Evolutionary conservation across 2,329 filamentous ascomycete genomes (phyloP).

Genomic region (Fusarium humuli): DNA sequence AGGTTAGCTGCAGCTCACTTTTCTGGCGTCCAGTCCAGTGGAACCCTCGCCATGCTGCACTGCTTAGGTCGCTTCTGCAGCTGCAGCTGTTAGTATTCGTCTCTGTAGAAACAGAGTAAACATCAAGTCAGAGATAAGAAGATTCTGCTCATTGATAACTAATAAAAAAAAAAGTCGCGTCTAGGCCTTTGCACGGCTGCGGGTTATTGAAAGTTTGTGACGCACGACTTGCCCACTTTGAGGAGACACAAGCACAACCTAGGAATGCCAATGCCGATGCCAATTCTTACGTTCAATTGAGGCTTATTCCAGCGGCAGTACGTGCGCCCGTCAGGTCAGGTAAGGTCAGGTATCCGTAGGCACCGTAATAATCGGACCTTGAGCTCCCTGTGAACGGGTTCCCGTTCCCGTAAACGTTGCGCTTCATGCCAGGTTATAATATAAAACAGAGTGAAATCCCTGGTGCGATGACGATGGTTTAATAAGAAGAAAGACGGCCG

Average conservation of each 20-base stretch:
- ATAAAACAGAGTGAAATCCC: slow-evolving; percentile 6
- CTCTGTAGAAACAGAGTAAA: slow-evolving; percentile 36
- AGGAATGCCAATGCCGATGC: slow-evolving; percentile 1
- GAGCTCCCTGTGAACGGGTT: neutral
- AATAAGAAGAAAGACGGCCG: slow-evolving; percentile 29
- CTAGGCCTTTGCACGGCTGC: neutral
- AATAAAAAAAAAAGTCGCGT: neutral
- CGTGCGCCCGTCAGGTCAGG: slow-evolving; percentile 2
- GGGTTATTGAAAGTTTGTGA: slow-evolving; percentile 1
- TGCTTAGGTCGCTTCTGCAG: too few relatives aligned
- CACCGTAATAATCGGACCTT: neutral
- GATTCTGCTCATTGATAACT: neutral
- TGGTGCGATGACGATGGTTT: slow-evolving; percentile 37
- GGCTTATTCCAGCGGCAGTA: slow-evolving; percentile 35
- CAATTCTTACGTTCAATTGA: slow-evolving; percentile 3
- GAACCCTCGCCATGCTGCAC: slow-evolving; percentile 19
- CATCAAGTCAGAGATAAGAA: slow-evolving; percentile 17
- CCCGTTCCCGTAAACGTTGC: slow-evolving; percentile 17
- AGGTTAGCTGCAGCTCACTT: slow-evolving; percentile 41
- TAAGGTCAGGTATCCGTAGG: neutral
- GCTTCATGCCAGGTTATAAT: slow-evolving; percentile 22
- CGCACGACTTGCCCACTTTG: neutral
- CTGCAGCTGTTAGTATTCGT: slow-evolving; percentile 32
- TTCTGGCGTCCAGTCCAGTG: slow-evolving; percentile 11
- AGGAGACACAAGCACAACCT: neutral